Evolutionary conservation across 2,329 filamentous ascomycete species (phyloP).

Genomic region (Calonectria crousiana): DNA sequence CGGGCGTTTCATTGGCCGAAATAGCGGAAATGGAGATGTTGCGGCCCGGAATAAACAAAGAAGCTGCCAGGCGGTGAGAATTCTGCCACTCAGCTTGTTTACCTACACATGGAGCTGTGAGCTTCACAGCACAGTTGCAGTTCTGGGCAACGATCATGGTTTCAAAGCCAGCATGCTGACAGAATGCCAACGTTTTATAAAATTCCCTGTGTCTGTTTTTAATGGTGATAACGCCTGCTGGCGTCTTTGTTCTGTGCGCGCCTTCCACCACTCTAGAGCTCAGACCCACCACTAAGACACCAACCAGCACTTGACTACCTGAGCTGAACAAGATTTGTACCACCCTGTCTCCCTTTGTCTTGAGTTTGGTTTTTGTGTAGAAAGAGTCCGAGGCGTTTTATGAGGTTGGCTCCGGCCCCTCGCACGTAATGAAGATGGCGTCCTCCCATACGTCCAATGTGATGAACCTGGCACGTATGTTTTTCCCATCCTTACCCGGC

Average conservation of each 20-base stretch:
- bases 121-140: neutral
- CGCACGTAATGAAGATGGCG: slow-evolving; percentile 44
- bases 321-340: neutral
- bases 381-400: slow-evolving; percentile 8
- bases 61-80: slow-evolving; percentile 47
- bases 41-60: slow-evolving; percentile 45
- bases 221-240: neutral
- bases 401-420: neutral
- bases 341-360: slow-evolving; percentile 8
- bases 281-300: slow-evolving; percentile 18
- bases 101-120: slow-evolving; percentile 19
- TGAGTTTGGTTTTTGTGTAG: neutral
- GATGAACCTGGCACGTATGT: slow-evolving; percentile 51
- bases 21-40: slow-evolving; percentile 34
- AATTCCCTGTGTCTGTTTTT: neutral
- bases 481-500: slow-evolving; percentile 2
- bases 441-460: slow-evolving; percentile 50
- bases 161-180: neutral
- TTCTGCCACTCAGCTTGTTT: slow-evolving; percentile 48
- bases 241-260: slow-evolving; percentile 4
- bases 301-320: slow-evolving; percentile 17
- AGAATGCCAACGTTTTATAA: neutral
- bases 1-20: slow-evolving; percentile 43
- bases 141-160: slow-evolving; percentile 18
- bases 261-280: slow-evolving; percentile 9